Evolutionary conservation across 208 protist genomes (phyloP).

Genomic region (Vickermania ingenoplastis): DNA sequence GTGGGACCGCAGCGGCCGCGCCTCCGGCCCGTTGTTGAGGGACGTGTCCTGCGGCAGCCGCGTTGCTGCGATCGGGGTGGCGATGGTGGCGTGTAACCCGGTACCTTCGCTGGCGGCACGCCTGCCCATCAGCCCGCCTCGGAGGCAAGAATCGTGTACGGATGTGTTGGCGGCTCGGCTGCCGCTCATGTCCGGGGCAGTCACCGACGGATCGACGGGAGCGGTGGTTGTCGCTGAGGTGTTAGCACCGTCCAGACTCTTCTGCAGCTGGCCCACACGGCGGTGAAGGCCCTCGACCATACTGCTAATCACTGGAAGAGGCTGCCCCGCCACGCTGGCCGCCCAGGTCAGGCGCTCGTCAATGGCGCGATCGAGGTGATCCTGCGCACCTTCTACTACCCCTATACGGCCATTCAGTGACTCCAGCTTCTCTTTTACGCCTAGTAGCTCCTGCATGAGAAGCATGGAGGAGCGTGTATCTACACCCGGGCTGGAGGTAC

Average conservation of each 20-base stretch:
- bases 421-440: slow-evolving; percentile 27
- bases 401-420: slow-evolving; percentile 21
- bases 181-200: background rate
- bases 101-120: background rate
- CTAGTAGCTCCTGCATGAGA: slow-evolving; percentile 19
- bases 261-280: background rate
- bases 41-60: slow-evolving; percentile 1
- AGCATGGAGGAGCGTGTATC: background rate
- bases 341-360: background rate
- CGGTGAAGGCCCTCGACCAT: background rate
- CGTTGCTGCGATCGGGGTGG: slow-evolving; percentile 2
- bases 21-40: background rate
- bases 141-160: background rate
- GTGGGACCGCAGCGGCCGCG: background rate
- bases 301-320: background rate
- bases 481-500: background rate
- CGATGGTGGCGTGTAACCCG: background rate
- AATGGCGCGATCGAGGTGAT: slow-evolving; percentile 17
- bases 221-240: slow-evolving; percentile 2
- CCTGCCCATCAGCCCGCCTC: background rate
- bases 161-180: background rate
- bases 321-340: background rate
- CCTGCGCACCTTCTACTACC: slow-evolving; percentile 25
- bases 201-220: background rate
- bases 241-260: background rate